Evolutionary conservation across 768 basidiomycete species (phyloP).

Genomic region (Boletus barrowsii): DNA sequence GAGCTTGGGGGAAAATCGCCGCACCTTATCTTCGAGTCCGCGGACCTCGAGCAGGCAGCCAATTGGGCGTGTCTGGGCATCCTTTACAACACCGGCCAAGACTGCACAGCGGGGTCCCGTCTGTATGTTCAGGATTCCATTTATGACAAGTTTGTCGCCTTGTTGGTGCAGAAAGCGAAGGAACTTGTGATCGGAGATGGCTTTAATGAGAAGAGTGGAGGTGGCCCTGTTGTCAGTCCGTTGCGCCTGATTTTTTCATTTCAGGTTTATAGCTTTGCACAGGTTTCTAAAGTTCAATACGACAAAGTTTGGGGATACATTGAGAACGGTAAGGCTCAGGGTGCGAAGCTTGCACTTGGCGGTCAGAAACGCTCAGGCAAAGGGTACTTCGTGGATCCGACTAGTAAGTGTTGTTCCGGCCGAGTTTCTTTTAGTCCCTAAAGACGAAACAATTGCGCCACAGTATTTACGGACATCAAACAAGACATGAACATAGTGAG

Average conservation of each 20-base stretch:
- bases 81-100: constrained; percentile 88
- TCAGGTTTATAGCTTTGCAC: constrained; percentile 7
- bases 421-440: constrained; percentile 2
- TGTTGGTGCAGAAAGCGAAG: constrained; percentile 65
- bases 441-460: constrained; percentile 3
- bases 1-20: constrained; percentile 95
- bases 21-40: constrained; percentile 85
- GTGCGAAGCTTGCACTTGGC: constrained; percentile 77
- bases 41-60: constrained; percentile 83
- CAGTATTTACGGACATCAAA: constrained; percentile 80
- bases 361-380: constrained; percentile 72
- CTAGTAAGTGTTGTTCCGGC: constrained; percentile 50
- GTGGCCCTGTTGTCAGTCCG: constrained; percentile 76
- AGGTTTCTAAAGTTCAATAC: constrained; percentile 84
- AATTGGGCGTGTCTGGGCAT: constrained; percentile 86
- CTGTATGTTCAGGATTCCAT: constrained; percentile 85
- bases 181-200: constrained; percentile 76
- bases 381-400: constrained; percentile 89
- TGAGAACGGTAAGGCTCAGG: constrained; percentile 77
- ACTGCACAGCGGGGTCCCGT: constrained; percentile 90
- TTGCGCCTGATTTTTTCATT: constrained; percentile 1
- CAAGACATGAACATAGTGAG: constrained; percentile 84
- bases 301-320: constrained; percentile 89
- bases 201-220: constrained; percentile 68
- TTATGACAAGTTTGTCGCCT: constrained; percentile 77